Conservation (phyloP, 2,329 filamentous ascomycete genomes). For the Furcasterigmium sp. region DNA sequence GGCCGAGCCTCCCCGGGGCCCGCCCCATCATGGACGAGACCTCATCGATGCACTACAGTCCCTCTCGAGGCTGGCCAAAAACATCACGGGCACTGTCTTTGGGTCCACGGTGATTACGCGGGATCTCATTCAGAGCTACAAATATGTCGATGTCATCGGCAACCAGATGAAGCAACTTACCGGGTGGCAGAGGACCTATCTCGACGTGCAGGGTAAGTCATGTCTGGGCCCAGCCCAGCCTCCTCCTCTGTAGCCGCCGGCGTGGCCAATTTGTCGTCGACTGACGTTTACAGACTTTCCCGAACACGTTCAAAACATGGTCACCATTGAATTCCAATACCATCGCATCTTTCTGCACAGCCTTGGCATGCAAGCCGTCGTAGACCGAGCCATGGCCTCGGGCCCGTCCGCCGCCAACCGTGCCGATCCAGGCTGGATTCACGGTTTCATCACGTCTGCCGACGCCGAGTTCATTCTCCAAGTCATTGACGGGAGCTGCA, state of each 20-base stretch:
- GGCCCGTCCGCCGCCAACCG: neutral
- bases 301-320: constrained; percentile 18
- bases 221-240: no score
- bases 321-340: constrained; percentile 47
- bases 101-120: constrained; percentile 18
- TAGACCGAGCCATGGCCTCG: constrained; percentile 40
- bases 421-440: constrained; percentile 22
- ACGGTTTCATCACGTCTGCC: constrained; percentile 34
- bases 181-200: neutral
- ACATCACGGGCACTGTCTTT: no score
- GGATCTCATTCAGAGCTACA: constrained; percentile 35
- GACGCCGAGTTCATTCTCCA: constrained; percentile 52
- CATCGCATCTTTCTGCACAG: constrained; percentile 36
- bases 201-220: neutral
- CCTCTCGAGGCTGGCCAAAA: no score
- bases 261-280: no score
- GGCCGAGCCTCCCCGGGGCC: no score
- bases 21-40: no score
- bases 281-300: neutral
- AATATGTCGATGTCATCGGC: constrained; percentile 24
- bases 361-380: constrained; percentile 50
- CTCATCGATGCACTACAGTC: no score
- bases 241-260: no score
- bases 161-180: constrained; percentile 4
- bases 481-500: constrained; percentile 47